Percentiles rank a stretch among this genome's conserved stretches.
These are phyloP conservation scores for Lactarius psammicola DNA, from an alignment of 768 basidiomycete species.

Conservation along the genomic window DNA sequence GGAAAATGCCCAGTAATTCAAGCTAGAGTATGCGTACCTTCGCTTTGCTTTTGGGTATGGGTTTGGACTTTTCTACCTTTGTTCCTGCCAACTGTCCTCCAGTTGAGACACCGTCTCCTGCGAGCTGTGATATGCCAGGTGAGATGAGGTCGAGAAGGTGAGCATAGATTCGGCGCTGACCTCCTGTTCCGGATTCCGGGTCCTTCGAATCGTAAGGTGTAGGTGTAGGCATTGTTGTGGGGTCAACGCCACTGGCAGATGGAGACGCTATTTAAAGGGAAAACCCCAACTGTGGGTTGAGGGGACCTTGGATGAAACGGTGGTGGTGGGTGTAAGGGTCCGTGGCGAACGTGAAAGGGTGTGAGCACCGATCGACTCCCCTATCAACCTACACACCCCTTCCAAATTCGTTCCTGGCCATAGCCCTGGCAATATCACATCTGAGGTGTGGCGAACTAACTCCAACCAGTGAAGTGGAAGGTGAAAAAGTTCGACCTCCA, in stretches of 20 bases:
- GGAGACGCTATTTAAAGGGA: background rate
- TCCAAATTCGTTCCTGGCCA: no score
- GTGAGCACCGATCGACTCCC: no score
- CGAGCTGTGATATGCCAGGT: background rate
- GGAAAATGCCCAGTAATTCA: background rate
- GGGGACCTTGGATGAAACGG: no score
- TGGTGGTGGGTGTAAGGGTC: no score
- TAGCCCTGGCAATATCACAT: background rate
- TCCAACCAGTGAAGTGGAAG: background rate
- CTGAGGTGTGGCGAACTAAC: background rate
- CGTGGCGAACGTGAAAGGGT: no score
- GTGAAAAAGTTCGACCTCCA: no score
- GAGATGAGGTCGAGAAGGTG: background rate
- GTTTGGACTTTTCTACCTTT: rapidly evolving
- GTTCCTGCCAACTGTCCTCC: background rate
- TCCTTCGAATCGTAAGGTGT: background rate
- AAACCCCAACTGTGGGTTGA: background rate
- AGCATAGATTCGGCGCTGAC: background rate
- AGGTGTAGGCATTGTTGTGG: background rate
- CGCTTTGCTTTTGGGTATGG: background rate
- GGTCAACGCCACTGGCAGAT: background rate
- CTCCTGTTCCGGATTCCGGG: background rate
- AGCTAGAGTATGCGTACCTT: background rate
- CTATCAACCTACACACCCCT: no score
- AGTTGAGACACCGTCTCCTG: background rate